These are phyloP conservation scores for Clohesyomyces aquaticus DNA, from an alignment of 495 filamentous ascomycete genomes.

Conservation along the genomic window DNA sequence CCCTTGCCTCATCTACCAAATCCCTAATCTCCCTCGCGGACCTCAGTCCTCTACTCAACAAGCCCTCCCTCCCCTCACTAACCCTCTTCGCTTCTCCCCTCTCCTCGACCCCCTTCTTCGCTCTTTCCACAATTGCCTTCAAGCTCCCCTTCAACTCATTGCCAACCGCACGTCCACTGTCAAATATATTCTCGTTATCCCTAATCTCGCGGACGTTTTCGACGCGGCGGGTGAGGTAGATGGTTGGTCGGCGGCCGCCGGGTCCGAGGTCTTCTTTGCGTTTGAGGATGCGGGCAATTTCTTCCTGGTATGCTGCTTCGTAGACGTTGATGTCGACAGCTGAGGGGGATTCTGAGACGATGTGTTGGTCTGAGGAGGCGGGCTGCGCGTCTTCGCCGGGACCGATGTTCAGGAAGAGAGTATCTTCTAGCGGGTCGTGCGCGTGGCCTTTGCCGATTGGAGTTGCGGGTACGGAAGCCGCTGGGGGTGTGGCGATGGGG, in stretches of 20 bases:
- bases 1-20: conserved; percentile 32
- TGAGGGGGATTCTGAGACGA: conserved; percentile 81
- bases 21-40: conserved; percentile 23
- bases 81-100: conserved; percentile 22
- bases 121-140: conserved; percentile 24
- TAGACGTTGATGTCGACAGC: conserved; percentile 84
- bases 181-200: conserved; percentile 38
- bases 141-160: conserved; percentile 26
- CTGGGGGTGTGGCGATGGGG: conserved; percentile 40
- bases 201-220: conserved; percentile 51
- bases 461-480: conserved; percentile 11
- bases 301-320: conserved; percentile 79
- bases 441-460: conserved; percentile 63
- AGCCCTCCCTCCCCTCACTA: conserved; percentile 18
- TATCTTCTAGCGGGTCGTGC: conserved; percentile 65
- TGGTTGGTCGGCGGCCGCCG: conserved; percentile 40
- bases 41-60: conserved; percentile 16
- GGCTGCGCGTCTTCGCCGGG: conserved; percentile 54
- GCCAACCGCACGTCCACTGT: conserved; percentile 7
- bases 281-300: conserved; percentile 72
- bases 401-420: conserved; percentile 75
- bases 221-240: conserved; percentile 66
- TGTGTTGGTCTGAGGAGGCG: conserved; percentile 29
- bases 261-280: conserved; percentile 45
- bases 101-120: conserved; percentile 17